phyloP scores from a whole-genome alignment of 2,329 filamentous ascomycete species.

The Bipolaris zeicola region DNA sequence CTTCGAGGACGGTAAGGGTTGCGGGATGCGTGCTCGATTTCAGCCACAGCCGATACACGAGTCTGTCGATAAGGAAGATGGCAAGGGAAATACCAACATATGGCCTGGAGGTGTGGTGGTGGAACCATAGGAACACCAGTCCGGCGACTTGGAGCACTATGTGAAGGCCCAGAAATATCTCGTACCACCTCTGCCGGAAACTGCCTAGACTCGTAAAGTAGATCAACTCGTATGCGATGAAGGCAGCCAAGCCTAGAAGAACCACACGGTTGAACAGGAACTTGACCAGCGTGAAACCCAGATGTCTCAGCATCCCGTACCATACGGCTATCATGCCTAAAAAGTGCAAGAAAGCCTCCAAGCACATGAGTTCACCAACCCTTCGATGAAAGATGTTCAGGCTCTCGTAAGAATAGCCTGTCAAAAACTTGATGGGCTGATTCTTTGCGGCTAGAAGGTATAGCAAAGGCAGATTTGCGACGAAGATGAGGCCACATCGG shows the following conservation, averaged over 20 bases:
- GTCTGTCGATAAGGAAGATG: conserved; percentile 64
- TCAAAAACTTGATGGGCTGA: conserved; percentile 65
- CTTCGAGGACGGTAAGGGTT: conserved; percentile 60
- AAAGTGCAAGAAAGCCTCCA: conserved; percentile 64
- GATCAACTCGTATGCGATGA: conserved; percentile 64
- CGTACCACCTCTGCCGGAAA: conserved; percentile 66
- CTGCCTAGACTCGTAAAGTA: conserved; percentile 66
- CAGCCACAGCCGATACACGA: conserved; percentile 62
- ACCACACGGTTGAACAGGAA: conserved; percentile 62
- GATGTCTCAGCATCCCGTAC: conserved; percentile 58
- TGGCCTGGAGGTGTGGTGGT: conserved; percentile 59
- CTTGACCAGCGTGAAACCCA: conserved; percentile 56
- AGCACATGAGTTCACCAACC: conserved; percentile 65
- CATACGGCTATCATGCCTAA: conserved; percentile 61
- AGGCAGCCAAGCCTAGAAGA: conserved; percentile 60
- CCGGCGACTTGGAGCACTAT: conserved; percentile 62
- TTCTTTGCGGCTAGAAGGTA: conserved; percentile 71
- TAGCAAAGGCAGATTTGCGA: conserved; percentile 59
- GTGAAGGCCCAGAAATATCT: conserved; percentile 65
- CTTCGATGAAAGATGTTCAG: conserved; percentile 70
- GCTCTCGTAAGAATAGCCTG: conserved; percentile 68
- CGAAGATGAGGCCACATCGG: conserved; percentile 60
- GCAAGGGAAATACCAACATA: conserved; percentile 60
- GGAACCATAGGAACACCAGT: conserved; percentile 64
- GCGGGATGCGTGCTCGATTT: conserved; percentile 58